Evolutionary conservation across 2,329 filamentous ascomycete genomes (phyloP).

Genomic region (Xylaria sp.): DNA sequence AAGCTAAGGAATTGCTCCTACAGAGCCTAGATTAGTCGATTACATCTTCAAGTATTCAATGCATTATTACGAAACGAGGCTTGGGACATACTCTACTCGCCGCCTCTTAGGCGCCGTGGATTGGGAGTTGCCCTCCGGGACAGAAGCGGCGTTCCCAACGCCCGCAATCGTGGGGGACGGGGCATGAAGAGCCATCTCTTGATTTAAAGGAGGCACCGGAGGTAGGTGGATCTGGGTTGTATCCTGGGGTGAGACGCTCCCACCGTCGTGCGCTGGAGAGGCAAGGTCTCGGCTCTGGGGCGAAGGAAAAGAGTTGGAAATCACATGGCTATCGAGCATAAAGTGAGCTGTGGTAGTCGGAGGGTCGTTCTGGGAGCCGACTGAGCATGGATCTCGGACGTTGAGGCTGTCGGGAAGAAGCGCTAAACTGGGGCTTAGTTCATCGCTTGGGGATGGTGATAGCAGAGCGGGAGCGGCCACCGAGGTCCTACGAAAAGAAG

Average conservation of each 20-base stretch:
- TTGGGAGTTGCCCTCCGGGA: constrained; percentile 19
- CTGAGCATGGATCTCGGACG: constrained; percentile 43
- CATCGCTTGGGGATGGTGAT: constrained; percentile 72
- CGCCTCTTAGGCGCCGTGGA: constrained; percentile 45
- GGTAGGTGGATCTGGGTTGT: constrained; percentile 31
- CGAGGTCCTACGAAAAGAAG: constrained; percentile 32
- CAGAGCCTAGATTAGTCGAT: constrained; percentile 10
- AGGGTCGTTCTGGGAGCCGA: constrained; percentile 44
- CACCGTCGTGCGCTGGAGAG: constrained; percentile 27
- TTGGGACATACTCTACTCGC: constrained; percentile 43
- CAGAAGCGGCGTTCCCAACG: constrained; percentile 25
- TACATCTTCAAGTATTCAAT: constrained; percentile 6
- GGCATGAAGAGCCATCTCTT: constrained; percentile 43
- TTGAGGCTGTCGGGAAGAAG: constrained; percentile 52
- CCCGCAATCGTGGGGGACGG: constrained; percentile 41
- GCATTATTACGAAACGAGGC: not conserved
- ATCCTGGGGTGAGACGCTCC: constrained; percentile 31
- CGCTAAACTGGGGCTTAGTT: constrained; percentile 61
- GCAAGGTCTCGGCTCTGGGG: constrained; percentile 34
- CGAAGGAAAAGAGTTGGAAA: constrained; percentile 26
- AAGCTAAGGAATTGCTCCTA: constrained; percentile 38
- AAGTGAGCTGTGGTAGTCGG: constrained; percentile 47
- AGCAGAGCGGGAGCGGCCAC: constrained; percentile 59
- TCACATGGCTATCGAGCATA: constrained; percentile 36
- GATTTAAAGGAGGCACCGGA: constrained; percentile 28